phyloP scores from a whole-genome alignment of 2,329 filamentous ascomycete genomes.

The Davidsoniella neocaledoniae region DNA sequence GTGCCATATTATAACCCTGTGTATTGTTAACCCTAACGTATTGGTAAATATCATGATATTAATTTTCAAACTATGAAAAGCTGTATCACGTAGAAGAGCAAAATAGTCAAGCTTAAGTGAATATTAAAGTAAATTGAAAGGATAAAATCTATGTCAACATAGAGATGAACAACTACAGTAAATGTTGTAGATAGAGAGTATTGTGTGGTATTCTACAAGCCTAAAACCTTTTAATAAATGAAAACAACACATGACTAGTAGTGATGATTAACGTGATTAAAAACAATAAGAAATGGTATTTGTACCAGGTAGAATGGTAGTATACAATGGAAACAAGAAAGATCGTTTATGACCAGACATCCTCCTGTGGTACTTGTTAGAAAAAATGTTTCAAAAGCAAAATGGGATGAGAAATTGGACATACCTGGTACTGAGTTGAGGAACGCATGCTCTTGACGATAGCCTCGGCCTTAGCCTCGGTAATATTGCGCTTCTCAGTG shows the following conservation, averaged over 20 bases:
- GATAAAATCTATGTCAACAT: no score
- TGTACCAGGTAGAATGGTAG: constrained; percentile 5
- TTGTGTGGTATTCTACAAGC: no score
- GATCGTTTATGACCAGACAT: constrained; percentile 46
- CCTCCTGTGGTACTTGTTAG: constrained; percentile 34
- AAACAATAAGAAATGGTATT: constrained; percentile 12
- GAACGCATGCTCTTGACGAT: constrained; percentile 94
- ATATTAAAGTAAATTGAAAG: no score
- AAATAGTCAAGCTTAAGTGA: no score
- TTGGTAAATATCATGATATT: no score
- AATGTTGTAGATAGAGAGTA: no score
- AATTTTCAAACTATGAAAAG: no score
- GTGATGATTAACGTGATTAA: constrained; percentile 9
- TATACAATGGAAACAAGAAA: constrained; percentile 2
- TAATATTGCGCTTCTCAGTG: constrained; percentile 62
- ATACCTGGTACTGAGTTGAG: constrained; percentile 87
- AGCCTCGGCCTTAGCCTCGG: constrained; percentile 80
- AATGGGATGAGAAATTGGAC: constrained; percentile 16
- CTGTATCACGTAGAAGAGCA: no score
- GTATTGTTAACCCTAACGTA: no score
- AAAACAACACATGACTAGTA: not conserved
- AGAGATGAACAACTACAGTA: no score
- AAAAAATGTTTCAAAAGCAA: not conserved
- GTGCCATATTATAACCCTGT: no score
- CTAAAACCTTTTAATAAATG: no score